phyloP scores from a whole-genome alignment of 106 monocot species.

The Triglochin maritima region DNA sequence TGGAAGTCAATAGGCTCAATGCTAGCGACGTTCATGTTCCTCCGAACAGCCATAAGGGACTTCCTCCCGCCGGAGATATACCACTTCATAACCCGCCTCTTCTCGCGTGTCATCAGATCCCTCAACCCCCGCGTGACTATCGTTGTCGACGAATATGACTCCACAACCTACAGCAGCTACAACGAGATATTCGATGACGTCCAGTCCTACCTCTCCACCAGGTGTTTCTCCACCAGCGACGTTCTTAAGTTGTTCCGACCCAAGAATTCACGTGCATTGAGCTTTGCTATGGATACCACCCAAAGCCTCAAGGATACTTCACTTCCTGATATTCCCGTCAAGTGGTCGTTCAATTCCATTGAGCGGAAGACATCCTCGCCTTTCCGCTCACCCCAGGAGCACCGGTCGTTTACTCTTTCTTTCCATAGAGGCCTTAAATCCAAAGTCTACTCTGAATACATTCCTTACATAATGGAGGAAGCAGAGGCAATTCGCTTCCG shows the following conservation, averaged over 20 bases:
- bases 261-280: constrained; percentile 14
- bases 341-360: constrained; percentile 24
- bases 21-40: constrained; percentile 31
- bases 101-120: constrained; percentile 14
- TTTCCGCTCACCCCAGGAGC: constrained; percentile 19
- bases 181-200: constrained; percentile 29
- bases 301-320: constrained; percentile 30
- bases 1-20: constrained; percentile 43
- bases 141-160: constrained; percentile 33
- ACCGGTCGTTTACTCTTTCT: constrained; percentile 1
- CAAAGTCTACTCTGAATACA: constrained; percentile 17
- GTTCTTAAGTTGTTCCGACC: constrained; percentile 12
- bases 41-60: constrained; percentile 21
- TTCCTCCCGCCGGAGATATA: constrained; percentile 31
- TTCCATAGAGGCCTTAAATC: constrained; percentile 31
- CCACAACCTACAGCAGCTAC: neutral
- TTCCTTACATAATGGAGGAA: constrained; percentile 29
- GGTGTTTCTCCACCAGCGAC: constrained; percentile 20
- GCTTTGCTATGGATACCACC: constrained; percentile 29
- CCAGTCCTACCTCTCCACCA: constrained; percentile 25
- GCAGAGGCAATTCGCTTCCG: constrained; percentile 13
- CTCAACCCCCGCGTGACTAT: constrained; percentile 19
- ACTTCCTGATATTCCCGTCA: constrained; percentile 16
- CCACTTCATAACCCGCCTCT: constrained; percentile 11
- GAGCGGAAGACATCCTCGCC: constrained; percentile 2